A percentile compares a stretch with the other conserved stretches of the same genome.
Evolutionary conservation across 75 land plant species (phyloP).

Genomic region (Pinus tabuliformis): DNA sequence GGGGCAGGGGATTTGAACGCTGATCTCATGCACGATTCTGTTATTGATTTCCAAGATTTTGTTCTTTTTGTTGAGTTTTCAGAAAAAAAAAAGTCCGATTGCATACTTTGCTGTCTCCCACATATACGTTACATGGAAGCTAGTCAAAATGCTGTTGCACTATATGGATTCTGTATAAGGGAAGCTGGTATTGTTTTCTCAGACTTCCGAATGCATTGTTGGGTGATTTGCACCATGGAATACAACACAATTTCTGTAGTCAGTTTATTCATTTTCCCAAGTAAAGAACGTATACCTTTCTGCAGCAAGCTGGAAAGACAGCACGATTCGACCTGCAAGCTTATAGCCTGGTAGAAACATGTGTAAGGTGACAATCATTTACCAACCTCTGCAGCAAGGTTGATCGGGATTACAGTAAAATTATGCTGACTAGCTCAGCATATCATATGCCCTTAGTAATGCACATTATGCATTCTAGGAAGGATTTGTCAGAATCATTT

Average conservation of each 20-base stretch:
- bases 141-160: not conserved
- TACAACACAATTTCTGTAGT: not conserved
- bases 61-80: not conserved
- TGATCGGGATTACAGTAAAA: not conserved
- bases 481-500: not conserved
- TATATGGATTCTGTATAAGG: constrained; percentile 1
- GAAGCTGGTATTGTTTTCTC: not conserved
- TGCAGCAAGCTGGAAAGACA: not conserved
- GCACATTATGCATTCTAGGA: not conserved
- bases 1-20: not conserved
- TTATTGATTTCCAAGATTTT: not conserved
- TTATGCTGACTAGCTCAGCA: not conserved
- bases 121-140: constrained; percentile 2
- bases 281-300: not conserved
- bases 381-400: not conserved
- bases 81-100: not conserved
- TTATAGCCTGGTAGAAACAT: not conserved
- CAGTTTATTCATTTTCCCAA: not conserved
- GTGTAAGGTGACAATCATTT: not conserved
- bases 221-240: not conserved
- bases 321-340: not conserved
- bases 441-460: not conserved
- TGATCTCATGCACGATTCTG: not conserved
- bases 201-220: not conserved
- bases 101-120: not conserved